Evolutionary conservation across 768 basidiomycete species (phyloP).

Genomic region (Pholiota microspora): DNA sequence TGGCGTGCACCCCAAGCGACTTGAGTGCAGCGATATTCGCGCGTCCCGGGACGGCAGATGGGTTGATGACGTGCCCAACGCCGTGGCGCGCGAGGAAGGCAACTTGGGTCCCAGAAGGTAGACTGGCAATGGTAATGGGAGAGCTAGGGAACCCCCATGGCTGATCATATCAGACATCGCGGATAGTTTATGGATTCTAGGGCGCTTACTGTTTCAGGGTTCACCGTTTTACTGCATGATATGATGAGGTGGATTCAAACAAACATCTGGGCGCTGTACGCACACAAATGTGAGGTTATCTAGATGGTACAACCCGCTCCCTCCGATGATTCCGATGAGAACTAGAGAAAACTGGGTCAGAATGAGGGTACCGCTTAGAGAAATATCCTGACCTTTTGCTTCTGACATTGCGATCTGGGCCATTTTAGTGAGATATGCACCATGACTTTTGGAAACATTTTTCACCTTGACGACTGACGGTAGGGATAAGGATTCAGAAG

Average conservation of each 20-base stretch:
- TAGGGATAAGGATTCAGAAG: background rate
- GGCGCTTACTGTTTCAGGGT: constrained; percentile 72
- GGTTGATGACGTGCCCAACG: constrained; percentile 70
- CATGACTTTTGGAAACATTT: background rate
- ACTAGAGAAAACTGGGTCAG: constrained; percentile 37
- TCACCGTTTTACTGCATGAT: constrained; percentile 59
- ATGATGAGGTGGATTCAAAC: background rate
- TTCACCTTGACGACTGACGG: background rate
- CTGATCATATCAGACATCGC: constrained; percentile 32
- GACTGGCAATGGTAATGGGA: constrained; percentile 87
- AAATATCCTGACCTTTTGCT: constrained; percentile 14
- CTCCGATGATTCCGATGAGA: constrained; percentile 87
- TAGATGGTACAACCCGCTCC: constrained; percentile 89
- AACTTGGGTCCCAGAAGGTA: constrained; percentile 75
- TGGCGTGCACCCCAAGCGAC: constrained; percentile 81
- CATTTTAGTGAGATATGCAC: background rate
- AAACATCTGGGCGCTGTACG: constrained; percentile 24
- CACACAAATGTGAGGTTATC: constrained; percentile 88
- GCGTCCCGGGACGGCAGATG: constrained; percentile 77
- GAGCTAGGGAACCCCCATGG: constrained; percentile 94
- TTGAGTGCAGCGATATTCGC: constrained; percentile 98
- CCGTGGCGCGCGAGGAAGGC: constrained; percentile 96
- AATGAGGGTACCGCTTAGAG: background rate
- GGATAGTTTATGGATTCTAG: background rate
- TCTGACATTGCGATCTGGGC: constrained; percentile 9